These are phyloP conservation scores for Astrephomene gubernaculifera DNA, from an alignment of 139 green algal genomes.

Conservation along the genomic window DNA sequence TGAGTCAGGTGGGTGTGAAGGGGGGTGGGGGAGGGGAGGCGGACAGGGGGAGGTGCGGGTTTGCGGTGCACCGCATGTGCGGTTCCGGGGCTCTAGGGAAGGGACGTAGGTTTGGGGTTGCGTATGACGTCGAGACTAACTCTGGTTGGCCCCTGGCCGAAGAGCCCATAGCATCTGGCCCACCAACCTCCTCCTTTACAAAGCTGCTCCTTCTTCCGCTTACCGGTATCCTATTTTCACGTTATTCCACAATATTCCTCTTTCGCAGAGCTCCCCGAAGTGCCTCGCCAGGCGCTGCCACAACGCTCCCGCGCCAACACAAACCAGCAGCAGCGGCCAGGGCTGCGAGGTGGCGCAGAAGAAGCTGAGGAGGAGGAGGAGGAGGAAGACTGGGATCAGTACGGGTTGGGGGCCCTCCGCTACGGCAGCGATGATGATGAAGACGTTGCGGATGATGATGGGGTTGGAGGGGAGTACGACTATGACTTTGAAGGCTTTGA, in stretches of 20 bases:
- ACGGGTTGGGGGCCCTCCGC: not conserved
- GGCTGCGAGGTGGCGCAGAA: too few relatives aligned
- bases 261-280: conserved; percentile 11
- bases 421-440: not conserved
- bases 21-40: too few relatives aligned
- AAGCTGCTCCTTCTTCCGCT: not conserved
- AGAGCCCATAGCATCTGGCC: too few relatives aligned
- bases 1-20: conserved; percentile 25
- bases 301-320: not conserved
- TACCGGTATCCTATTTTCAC: not conserved
- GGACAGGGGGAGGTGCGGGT: too few relatives aligned
- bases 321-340: not conserved
- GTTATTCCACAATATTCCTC: not conserved
- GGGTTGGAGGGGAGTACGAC: not conserved
- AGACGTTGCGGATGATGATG: not conserved
- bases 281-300: not conserved
- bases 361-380: not conserved
- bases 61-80: too few relatives aligned
- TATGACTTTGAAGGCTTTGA: not conserved
- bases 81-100: too few relatives aligned
- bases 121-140: too few relatives aligned
- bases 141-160: too few relatives aligned
- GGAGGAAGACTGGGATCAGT: not conserved
- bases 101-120: too few relatives aligned
- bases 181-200: not conserved